These are phyloP conservation scores for Citrus glauca DNA, from an alignment of 345 rosid species.

Conservation along the genomic window DNA sequence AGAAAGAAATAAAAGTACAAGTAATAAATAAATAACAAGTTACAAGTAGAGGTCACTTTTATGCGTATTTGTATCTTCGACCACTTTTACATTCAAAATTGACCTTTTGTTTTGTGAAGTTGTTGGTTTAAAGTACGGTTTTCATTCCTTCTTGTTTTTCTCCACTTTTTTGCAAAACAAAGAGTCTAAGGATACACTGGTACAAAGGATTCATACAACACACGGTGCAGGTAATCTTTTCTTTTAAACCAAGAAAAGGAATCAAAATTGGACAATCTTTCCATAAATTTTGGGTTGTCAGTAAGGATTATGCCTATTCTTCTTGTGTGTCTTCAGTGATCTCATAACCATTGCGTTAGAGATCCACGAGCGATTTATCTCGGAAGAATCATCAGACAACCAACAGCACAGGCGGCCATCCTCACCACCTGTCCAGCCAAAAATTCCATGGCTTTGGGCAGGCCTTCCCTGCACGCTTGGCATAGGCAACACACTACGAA, in stretches of 20 bases:
- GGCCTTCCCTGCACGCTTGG: constrained; percentile 33
- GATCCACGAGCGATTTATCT: constrained; percentile 61
- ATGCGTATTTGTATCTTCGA: no score
- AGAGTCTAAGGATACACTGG: neutral
- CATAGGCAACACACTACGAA: constrained; percentile 71
- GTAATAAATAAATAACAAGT: no score
- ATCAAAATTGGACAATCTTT: neutral
- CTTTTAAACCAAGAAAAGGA: neutral
- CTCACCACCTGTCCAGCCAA: constrained; percentile 95
- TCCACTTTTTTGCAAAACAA: neutral
- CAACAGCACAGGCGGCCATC: constrained; percentile 95
- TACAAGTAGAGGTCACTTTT: no score
- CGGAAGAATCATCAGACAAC: constrained; percentile 52
- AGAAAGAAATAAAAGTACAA: no score
- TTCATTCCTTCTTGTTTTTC: neutral
- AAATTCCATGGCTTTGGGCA: constrained; percentile 45
- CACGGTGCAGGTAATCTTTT: neutral
- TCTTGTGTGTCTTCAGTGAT: constrained; percentile 39
- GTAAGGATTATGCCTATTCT: constrained; percentile 60
- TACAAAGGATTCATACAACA: neutral
- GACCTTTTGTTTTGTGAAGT: neutral
- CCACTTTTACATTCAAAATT: no score
- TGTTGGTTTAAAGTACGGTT: no score
- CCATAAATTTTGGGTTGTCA: neutral
- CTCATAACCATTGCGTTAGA: constrained; percentile 52